Evolutionary conservation across 2,329 filamentous ascomycete genomes (phyloP).

Genomic region (Sporothrix brunneoviolacea): DNA sequence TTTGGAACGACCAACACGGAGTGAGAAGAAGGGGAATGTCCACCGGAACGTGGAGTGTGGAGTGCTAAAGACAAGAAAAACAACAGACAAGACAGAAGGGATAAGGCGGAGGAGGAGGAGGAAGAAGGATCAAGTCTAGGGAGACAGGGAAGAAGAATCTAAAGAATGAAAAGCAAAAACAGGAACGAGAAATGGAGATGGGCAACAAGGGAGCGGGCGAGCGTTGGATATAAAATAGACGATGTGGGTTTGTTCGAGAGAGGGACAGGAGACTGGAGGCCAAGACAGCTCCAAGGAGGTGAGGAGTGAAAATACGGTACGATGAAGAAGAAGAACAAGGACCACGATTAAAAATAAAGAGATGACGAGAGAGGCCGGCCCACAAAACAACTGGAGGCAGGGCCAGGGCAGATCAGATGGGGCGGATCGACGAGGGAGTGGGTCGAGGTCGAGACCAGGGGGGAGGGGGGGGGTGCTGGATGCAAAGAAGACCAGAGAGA

Average conservation of each 20-base stretch:
- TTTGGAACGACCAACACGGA: neutral
- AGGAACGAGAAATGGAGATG: conserved; percentile 12
- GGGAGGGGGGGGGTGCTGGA: neutral
- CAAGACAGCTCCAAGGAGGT: neutral
- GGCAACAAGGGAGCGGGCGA: no score
- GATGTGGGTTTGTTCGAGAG: conserved; percentile 6
- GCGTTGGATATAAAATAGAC: neutral
- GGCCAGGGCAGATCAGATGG: conserved; percentile 13
- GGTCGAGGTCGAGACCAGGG: neutral
- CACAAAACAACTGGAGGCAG: conserved; percentile 8
- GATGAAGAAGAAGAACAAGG: neutral
- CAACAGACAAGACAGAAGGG: neutral
- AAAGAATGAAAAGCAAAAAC: conserved; percentile 7
- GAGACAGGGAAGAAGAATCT: neutral
- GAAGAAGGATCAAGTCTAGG: no score
- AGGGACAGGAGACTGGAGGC: conserved; percentile 13
- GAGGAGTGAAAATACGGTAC: neutral
- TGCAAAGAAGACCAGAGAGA: neutral
- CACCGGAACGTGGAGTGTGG: neutral
- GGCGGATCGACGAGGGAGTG: conserved; percentile 13
- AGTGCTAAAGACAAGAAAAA: neutral
- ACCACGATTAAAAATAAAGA: neutral
- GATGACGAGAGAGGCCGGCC: conserved; percentile 1
- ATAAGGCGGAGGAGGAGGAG: neutral
- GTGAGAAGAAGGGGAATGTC: neutral